These are phyloP conservation scores for Phytophthora pisi DNA, from an alignment of 352 stramenopile genomes.

Conservation along the genomic window DNA sequence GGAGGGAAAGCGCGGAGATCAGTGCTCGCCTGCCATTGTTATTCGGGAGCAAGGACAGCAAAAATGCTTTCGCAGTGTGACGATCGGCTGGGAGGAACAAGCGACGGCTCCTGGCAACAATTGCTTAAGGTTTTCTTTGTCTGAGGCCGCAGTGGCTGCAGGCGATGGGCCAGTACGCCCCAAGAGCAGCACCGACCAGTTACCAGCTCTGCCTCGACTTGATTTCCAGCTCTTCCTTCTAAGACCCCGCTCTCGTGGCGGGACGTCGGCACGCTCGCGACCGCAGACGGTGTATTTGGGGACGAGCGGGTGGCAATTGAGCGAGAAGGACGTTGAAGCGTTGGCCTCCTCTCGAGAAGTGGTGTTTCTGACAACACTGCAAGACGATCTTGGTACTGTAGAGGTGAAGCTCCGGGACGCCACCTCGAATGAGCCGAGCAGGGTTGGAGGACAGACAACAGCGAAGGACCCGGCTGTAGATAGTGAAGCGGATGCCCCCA, in stretches of 20 bases:
- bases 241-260: conserved; percentile 10
- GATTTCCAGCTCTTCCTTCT: conserved; percentile 51
- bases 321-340: conserved; percentile 43
- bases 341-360: conserved; percentile 48
- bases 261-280: conserved; percentile 17
- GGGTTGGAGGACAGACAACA: background rate
- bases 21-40: conserved; percentile 12
- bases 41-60: conserved; percentile 2
- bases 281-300: conserved; percentile 44
- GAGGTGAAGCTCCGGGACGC: conserved; percentile 45
- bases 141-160: conserved; percentile 4
- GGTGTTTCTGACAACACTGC: conserved; percentile 49
- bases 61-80: conserved; percentile 29
- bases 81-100: conserved; percentile 36
- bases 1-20: conserved; percentile 9
- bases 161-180: background rate
- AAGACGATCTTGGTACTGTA: conserved; percentile 34
- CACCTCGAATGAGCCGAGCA: background rate
- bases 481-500: conserved; percentile 3
- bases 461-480: background rate
- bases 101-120: background rate
- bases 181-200: conserved; percentile 12
- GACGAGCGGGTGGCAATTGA: conserved; percentile 35
- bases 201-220: conserved; percentile 18
- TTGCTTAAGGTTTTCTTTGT: conserved; percentile 26